Base-by-base conservation (phyloP, 2,329 filamentous ascomycete species). In the Uncinocarpus reesii region DNA sequence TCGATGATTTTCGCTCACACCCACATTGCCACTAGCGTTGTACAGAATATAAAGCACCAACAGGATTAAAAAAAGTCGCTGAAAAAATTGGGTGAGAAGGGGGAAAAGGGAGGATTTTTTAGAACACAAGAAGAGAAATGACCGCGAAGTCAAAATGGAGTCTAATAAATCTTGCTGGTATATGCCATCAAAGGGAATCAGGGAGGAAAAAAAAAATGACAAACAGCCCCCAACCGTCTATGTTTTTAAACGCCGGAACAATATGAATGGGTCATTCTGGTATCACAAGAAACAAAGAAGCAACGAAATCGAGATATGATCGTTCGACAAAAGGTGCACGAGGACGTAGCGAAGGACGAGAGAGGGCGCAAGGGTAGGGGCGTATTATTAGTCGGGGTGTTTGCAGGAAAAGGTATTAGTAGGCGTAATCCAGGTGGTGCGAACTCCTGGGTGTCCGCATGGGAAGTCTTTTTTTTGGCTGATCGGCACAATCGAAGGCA, bases 61-160 rank as follows among this genome's bases (percentile, higher is more conserved):
- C 40, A 48, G 40, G 31, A 48, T 43, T 48, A 35, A 48, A 35
- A 37, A 43, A n/a, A n/a, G 36, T 41, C 37, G 46, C 45, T 47
- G 18, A 47, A 40, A 47, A 41, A n/a, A n/a, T 35, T 26, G 45
- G 24, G 13, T n/a, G 36, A 15, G 40, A 37, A 47, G 26, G n/a
- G n/a, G n/a, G 18, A 45, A 18, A 20, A 31, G 24, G 35, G 20
- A 16, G 16, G 10, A 11, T 40, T 40, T 20, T 41, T 21, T 41
- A 41, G 37, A 47, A 47, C 15, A 47, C 35, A 47, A 32, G 24
- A 18, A 3, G 24, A 24, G 28, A 35, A 40, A 18, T 47, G 45
- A 35, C 45, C 26, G 45, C n/a, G 45, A 47, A 41, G 45, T 20
- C 45, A 46, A 7, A 37, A n/a, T 26, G 11, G 20, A 41, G 24